phyloP scores from a whole-genome alignment of 495 filamentous ascomycete genomes.

The Podospora appendiculata region DNA sequence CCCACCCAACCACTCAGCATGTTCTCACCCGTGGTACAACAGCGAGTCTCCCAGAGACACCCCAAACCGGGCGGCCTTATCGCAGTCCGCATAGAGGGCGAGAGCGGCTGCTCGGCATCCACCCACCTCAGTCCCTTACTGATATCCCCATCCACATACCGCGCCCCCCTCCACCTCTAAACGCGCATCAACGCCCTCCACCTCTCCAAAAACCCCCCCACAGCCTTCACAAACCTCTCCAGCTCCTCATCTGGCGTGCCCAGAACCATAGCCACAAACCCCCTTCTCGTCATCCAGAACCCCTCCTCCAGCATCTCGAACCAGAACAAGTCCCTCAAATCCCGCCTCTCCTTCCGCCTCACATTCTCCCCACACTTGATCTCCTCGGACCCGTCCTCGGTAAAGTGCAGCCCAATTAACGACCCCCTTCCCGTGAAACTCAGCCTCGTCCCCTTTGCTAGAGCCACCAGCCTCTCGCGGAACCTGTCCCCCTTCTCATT shows the following conservation, averaged over 20 bases:
- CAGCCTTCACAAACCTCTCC: slow-evolving; percentile 30
- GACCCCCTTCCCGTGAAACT: slow-evolving; percentile 35
- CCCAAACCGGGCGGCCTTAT: no score
- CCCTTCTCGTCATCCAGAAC: slow-evolving; percentile 39
- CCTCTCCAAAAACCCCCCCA: slow-evolving; percentile 14
- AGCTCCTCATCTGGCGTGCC: slow-evolving; percentile 32
- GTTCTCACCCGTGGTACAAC: no score
- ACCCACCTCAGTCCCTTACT: no score
- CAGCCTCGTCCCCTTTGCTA: slow-evolving; percentile 26
- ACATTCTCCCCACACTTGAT: slow-evolving; percentile 18
- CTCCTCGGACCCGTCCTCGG: slow-evolving; percentile 11
- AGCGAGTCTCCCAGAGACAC: no score
- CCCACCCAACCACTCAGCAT: no score
- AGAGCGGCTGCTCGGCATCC: no score
- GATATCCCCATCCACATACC: no score
- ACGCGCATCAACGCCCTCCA: slow-evolving; percentile 14
- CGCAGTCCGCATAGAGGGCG: no score
- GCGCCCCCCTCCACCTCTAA: neutral
- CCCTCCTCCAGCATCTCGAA: slow-evolving; percentile 41
- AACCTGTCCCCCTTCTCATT: slow-evolving; percentile 31
- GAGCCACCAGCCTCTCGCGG: slow-evolving; percentile 19
- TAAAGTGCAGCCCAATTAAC: slow-evolving; percentile 38
- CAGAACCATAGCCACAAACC: slow-evolving; percentile 35
- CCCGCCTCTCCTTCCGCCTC: slow-evolving; percentile 13
- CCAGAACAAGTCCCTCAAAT: slow-evolving; percentile 40